Base-by-base conservation (phyloP, 371 early-diverging fungal species). In the Sporodiniella umbellata region DNA sequence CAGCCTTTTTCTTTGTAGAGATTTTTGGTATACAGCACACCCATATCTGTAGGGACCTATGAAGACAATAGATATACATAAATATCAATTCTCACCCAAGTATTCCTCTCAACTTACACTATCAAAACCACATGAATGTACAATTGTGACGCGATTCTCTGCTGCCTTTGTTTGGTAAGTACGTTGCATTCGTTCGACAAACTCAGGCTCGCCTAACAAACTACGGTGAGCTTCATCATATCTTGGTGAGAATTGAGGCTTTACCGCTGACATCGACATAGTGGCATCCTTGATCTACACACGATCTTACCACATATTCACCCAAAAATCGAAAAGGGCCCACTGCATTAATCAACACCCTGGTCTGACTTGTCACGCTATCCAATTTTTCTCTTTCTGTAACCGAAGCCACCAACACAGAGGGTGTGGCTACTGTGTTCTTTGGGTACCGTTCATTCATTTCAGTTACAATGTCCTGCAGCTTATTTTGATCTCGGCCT, bases 61-160 rank as follows among this genome's bases (percentile, higher is more conserved):
- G 24, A 45, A n/a, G 18, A 33, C 42, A 31, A 17, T 6, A 18
- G 24, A 21, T 17, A 14, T 51, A n/a, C 44, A 35, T 48, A 40
- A n/a, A n/a, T n/a, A n/a, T n/a, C n/a, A n/a, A n/a, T n/a, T n/a
- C n/a, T n/a, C n/a, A n/a, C n/a, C n/a, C n/a, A n/a, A n/a, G 21
- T 21, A 17, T 28, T 11, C 5, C 28, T 40, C 35, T 11, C 1
- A 42, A 11, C 72, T 73, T 62, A 94, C 74, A 52, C 88, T 88
- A 68, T 95, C 95, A 67, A 94, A 94, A 7, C 95, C 98, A 73
- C 93, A 93, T 11, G 83, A 79, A 47, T 90, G 88, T 11, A 95
- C 86, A 55, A 95, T 83, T 14, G 79, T 66, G 0, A 88, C 80
- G 31, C 76, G 67, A 10, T 80, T 83, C 39, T 69, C 68, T 45